Conservation (phyloP, 2,329 filamentous ascomycete species). For the Mycosphaerella sp. region DNA sequence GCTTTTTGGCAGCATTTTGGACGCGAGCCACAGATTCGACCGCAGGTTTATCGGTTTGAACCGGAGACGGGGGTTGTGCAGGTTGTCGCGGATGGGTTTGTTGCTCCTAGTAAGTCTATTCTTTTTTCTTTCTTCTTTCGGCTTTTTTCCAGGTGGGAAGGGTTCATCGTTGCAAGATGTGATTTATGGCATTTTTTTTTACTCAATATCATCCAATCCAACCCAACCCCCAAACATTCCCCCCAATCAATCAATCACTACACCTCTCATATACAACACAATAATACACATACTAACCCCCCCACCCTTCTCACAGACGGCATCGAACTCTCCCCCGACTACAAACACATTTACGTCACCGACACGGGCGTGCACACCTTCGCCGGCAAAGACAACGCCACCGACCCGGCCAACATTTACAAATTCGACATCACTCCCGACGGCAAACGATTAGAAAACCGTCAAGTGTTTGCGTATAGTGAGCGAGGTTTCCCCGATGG, state of each 20-base stretch:
- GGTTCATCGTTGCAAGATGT: too few relatives aligned
- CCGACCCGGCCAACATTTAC: slow-evolving; percentile 39
- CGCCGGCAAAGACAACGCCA: slow-evolving; percentile 31
- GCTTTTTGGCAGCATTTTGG: slow-evolving; percentile 45
- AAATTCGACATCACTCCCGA: slow-evolving; percentile 37
- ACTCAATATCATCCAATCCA: too few relatives aligned
- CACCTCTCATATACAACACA: too few relatives aligned
- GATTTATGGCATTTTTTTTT: too few relatives aligned
- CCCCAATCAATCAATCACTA: too few relatives aligned
- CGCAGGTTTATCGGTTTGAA: slow-evolving; percentile 55
- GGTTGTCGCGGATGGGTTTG: slow-evolving; percentile 53
- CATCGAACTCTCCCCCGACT: slow-evolving; percentile 51
- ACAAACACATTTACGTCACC: slow-evolving; percentile 48
- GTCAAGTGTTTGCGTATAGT: slow-evolving; percentile 50
- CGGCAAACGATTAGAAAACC: slow-evolving; percentile 32
- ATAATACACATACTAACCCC: too few relatives aligned
- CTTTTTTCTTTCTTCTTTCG: too few relatives aligned
- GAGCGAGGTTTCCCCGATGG: slow-evolving; percentile 54
- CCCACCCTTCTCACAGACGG: slow-evolving; percentile 36
- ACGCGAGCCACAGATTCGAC: slow-evolving; percentile 46
- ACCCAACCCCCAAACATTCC: too few relatives aligned
- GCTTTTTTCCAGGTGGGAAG: too few relatives aligned
- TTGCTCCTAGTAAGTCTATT: slow-evolving; percentile 37
- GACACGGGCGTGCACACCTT: slow-evolving; percentile 45
- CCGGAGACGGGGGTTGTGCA: slow-evolving; percentile 47